A percentile compares a stretch with the other conserved stretches of the same genome.
Conservation (phyloP, 1,284 basidiomycete species). For the Farysia itapuensis region DNA sequence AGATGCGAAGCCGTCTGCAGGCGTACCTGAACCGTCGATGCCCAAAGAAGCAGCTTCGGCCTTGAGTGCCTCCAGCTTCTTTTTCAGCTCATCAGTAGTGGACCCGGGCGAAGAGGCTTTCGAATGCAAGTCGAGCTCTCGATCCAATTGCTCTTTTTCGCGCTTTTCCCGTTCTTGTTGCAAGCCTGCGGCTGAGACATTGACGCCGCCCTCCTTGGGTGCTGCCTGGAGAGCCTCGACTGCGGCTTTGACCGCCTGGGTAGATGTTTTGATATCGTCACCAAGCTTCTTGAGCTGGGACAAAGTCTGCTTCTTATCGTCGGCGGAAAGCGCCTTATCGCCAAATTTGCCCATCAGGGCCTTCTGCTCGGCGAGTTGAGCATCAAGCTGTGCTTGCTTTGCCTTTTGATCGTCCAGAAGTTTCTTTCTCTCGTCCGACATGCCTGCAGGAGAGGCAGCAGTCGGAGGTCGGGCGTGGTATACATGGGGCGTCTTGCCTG, state of each 20-base stretch:
- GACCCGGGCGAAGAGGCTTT: conserved; percentile 62
- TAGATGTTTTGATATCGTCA: conserved; percentile 72
- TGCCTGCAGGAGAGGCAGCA: conserved; percentile 8
- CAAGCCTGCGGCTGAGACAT: conserved; percentile 61
- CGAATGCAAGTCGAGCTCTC: conserved; percentile 62
- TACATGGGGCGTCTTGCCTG: conserved; percentile 47
- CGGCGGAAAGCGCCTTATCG: conserved; percentile 67
- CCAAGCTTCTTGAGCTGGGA: conserved; percentile 74
- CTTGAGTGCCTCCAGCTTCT: conserved; percentile 77
- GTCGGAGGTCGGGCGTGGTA: conserved; percentile 44
- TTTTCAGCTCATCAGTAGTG: conserved; percentile 73
- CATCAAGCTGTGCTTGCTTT: conserved; percentile 75
- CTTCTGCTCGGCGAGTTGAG: conserved; percentile 87
- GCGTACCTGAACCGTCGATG: conserved; percentile 64
- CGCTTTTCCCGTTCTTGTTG: conserved; percentile 68
- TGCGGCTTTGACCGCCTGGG: conserved; percentile 58
- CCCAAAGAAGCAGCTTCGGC: conserved; percentile 84
- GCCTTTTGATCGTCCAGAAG: conserved; percentile 64
- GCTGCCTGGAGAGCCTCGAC: conserved; percentile 58
- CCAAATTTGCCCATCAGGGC: conserved; percentile 73
- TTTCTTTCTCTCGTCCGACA: conserved; percentile 41
- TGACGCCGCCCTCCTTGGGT: conserved; percentile 21
- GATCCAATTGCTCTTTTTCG: conserved; percentile 75
- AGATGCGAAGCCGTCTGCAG: conserved; percentile 52
- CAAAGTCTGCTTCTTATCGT: conserved; percentile 81